Conservation (phyloP, 331 rosid species). For the Stylosanthes scabra region DNA sequence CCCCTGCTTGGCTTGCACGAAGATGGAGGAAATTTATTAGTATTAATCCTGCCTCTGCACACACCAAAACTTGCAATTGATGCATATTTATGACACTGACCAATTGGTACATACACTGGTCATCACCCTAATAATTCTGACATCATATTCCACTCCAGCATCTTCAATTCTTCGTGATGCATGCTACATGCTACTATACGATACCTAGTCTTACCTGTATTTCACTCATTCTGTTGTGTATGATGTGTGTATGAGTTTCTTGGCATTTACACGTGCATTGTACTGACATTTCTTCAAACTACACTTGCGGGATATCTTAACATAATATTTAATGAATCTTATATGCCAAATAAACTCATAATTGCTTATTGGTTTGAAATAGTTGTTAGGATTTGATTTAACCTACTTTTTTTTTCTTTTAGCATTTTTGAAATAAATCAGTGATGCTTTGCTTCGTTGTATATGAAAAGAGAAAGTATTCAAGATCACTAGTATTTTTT, state of each 20-base stretch:
- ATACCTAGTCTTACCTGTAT: neutral
- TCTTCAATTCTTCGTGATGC: neutral
- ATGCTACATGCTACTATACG: no score
- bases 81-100: constrained; percentile 39
- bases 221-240: neutral
- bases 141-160: constrained; percentile 28
- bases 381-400: no score
- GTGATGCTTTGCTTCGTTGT: no score
- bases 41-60: neutral
- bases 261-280: constrained; percentile 24
- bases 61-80: constrained; percentile 14
- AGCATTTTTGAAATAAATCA: no score
- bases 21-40: constrained; percentile 44
- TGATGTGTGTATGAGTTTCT: neutral
- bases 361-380: no score
- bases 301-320: neutral
- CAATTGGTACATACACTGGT: constrained; percentile 5
- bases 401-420: no score
- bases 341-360: neutral
- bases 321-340: neutral
- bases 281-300: neutral
- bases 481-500: no score
- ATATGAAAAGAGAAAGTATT: no score
- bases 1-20: constrained; percentile 31
- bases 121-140: neutral